Base-by-base conservation (phyloP, 805 yeast species). In the Myxozyma sirexii region DNA sequence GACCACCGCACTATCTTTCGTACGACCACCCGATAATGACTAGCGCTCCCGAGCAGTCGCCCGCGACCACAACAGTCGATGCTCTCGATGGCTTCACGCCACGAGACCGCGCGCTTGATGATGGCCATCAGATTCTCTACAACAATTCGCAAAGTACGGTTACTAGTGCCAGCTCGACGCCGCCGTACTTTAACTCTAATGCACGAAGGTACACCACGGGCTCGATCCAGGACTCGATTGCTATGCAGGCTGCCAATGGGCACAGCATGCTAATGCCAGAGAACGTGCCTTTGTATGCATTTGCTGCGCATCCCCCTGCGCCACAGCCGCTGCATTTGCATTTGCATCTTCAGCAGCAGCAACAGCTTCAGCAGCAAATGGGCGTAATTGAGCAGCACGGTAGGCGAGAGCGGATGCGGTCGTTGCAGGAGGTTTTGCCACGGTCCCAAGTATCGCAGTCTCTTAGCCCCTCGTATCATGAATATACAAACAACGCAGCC, bases 191-290 rank as follows among this genome's bases (percentile, higher is more conserved):
- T 15, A 48, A 48, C 37, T 37, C 56, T 15, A 42, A 33, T 38
- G 23, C 46, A 3, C 13, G 57, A 10, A 31, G 57, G 35, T 46
- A 54, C n/a, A 54, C 57, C 4, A 54, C 57, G 2, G 57, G 57
- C 24, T 45, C 53, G 15, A 35, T 54, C 13, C 37, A 46, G 6
- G 57, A 46, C 15, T 12, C 23, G 52, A 15, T 54, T 17, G 35
- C 47, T 10, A 19, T 23, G 29, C 33, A 29, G 33, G 10, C 33
- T 6, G 33, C 33, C 6, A 29, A 29, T 29, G 33, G 6, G 33
- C 33, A 23, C n/a, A 12, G 41, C 52, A 23, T n/a, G 52, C 41
- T 26, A 12, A 17, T 35, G 52, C 4, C 43, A 2, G 43, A 35
- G n/a, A 33, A 23, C 21, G 53, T 42, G 29, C 31, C 55, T 21